A percentile compares a stretch with the other conserved stretches of the same genome.
Evolutionary conservation across 257 asterid genomes (phyloP).

Genomic region (Plantago major): DNA sequence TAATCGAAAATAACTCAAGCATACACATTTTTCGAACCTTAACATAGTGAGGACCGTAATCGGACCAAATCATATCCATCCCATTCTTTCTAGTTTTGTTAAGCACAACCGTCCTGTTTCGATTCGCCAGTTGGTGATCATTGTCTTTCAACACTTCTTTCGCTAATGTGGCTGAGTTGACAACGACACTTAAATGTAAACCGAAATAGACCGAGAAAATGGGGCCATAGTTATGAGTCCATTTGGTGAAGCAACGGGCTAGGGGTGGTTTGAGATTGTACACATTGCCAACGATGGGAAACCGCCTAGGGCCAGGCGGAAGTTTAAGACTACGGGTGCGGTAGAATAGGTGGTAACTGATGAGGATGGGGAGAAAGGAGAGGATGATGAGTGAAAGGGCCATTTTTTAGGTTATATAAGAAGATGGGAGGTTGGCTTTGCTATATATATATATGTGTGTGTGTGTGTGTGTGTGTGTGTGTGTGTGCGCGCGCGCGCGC

Average conservation of each 20-base stretch:
- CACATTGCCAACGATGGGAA: slow-evolving; percentile 35
- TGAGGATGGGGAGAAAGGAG: neutral
- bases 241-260: slow-evolving; percentile 36
- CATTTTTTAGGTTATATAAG: too few relatives aligned
- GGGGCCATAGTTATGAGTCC: slow-evolving; percentile 40
- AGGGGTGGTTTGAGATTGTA: slow-evolving; percentile 29
- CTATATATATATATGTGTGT: too few relatives aligned
- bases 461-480: too few relatives aligned
- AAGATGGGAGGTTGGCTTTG: too few relatives aligned
- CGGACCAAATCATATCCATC: slow-evolving; percentile 83
- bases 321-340: slow-evolving; percentile 36
- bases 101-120: slow-evolving; percentile 33
- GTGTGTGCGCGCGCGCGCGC: too few relatives aligned
- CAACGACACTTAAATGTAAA: slow-evolving; percentile 33
- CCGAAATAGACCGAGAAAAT: slow-evolving; percentile 46
- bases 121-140: slow-evolving; percentile 34
- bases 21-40: slow-evolving; percentile 74
- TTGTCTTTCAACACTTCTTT: slow-evolving; percentile 44
- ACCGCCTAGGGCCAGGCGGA: slow-evolving; percentile 39
- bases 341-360: slow-evolving; percentile 22
- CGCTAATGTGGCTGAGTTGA: slow-evolving; percentile 31
- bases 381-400: too few relatives aligned
- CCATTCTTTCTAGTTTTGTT: slow-evolving; percentile 58
- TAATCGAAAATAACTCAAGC: slow-evolving; percentile 63
- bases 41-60: slow-evolving; percentile 81